Evolutionary conservation across 306 rosid species (phyloP).

Genomic region (Luffa acutangula): DNA sequence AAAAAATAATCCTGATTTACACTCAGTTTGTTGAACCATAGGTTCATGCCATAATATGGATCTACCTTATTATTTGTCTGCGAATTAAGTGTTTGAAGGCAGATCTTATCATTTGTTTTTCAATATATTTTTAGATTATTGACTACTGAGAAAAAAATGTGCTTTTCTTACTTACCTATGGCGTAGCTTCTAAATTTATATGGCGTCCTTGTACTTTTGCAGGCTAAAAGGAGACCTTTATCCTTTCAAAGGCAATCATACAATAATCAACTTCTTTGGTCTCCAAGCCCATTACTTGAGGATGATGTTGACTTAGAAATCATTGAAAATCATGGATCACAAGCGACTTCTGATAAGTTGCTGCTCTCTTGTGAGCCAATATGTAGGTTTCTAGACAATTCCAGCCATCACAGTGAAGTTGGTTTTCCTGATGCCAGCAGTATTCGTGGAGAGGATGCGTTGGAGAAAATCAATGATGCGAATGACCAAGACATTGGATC

Average conservation of each 20-base stretch:
- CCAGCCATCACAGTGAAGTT: slow-evolving; percentile 17
- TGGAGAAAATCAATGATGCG: slow-evolving; percentile 19
- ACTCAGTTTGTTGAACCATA: background rate
- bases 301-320: slow-evolving; percentile 13
- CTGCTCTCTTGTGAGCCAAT: slow-evolving; percentile 68
- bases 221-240: slow-evolving; percentile 78
- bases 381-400: slow-evolving; percentile 52
- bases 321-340: slow-evolving; percentile 30
- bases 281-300: slow-evolving; percentile 49
- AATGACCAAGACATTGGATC: slow-evolving; percentile 15
- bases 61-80: background rate
- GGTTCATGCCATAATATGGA: background rate
- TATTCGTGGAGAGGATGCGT: slow-evolving; percentile 18
- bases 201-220: slow-evolving; percentile 9
- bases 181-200: background rate
- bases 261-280: slow-evolving; percentile 36
- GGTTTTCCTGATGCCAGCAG: slow-evolving; percentile 12
- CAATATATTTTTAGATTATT: slow-evolving; percentile 7
- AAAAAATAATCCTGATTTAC: background rate
- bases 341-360: slow-evolving; percentile 33
- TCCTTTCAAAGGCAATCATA: slow-evolving; percentile 35
- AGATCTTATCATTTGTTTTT: background rate
- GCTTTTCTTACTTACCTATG: background rate
- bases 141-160: background rate
- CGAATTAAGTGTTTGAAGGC: background rate